Evolutionary conservation across 768 basidiomycete genomes (phyloP), one percentile per base, ranked within the genome.

Genomic region (Tricholoma sp.): DNA sequence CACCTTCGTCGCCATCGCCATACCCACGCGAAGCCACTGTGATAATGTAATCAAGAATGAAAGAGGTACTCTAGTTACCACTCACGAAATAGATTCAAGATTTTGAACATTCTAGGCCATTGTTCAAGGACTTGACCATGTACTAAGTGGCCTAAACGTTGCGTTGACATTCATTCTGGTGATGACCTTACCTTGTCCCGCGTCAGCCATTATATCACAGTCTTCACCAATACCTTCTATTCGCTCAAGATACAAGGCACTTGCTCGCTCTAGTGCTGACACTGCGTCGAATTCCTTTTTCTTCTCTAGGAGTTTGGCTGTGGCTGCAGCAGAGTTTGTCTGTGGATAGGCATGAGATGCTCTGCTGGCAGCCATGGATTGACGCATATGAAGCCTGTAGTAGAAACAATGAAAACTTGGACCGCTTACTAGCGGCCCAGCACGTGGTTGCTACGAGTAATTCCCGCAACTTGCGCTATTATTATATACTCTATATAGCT

Each of bases 81-180:
- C 86, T 63, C 62, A 91, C 89, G 63, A 66, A 89, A 91, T 57
- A 84, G 73, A 55, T 72, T 80, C 50, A 91, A 72, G 52, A 89
- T 89, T 61, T 83, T 80, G 63, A 91, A 91, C 89, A 91, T 91
- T 66, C 81, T 83, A 9, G 88, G 86, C 89, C 88, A 91, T 59
- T 90, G 88, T 56, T 83, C 83, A 24, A 89, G 78, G 4, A 91
- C 88, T 65, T 89, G 81, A 9, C 89, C 89, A 59, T 87, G 85
- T 33, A 86, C 89, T 90, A 18, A 48, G 36, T 34, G 13, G 13
- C 36, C 39, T 59, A 32, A 20, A 41, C 57, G 24, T 59, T 55
- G 32, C 42, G 28, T 18, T 33, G 29, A 54, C 18, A 36, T 13
- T 3, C 20, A 8, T 17, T 11, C 31, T 17, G 8, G 7, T 5